These are phyloP conservation scores for Fusarium humuli DNA, from an alignment of 2,329 filamentous ascomycete genomes.

Conservation along the genomic window DNA sequence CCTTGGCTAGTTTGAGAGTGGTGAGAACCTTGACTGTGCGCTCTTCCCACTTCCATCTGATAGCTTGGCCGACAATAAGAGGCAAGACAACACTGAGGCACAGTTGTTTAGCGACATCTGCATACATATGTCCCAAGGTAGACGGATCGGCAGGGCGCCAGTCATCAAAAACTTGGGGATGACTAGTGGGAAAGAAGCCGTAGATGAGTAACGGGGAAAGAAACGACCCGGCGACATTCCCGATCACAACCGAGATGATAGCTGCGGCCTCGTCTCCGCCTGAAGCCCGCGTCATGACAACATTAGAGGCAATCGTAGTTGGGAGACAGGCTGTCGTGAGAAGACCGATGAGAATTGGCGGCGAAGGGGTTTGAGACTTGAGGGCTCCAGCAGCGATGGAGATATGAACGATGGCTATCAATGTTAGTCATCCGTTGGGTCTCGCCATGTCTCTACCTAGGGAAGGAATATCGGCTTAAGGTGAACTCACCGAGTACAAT, in stretches of 20 bases:
- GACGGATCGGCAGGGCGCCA: conserved; percentile 66
- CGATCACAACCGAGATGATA: conserved; percentile 76
- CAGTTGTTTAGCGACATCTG: conserved; percentile 74
- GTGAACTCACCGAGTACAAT: conserved; percentile 64
- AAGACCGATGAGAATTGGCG: conserved; percentile 74
- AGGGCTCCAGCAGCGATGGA: conserved; percentile 60
- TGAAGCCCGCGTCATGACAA: conserved; percentile 77
- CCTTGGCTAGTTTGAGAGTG: conserved; percentile 64
- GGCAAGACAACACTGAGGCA: conserved; percentile 75
- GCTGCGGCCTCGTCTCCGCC: conserved; percentile 75
- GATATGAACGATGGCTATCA: conserved; percentile 59
- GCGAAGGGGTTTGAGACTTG: conserved; percentile 68
- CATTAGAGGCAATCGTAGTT: conserved; percentile 79
- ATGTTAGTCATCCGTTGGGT: conserved; percentile 22
- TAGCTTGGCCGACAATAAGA: conserved; percentile 69
- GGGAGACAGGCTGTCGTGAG: conserved; percentile 75
- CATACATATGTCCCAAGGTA: conserved; percentile 71
- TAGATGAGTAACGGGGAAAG: conserved; percentile 73
- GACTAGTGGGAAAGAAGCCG: conserved; percentile 65
- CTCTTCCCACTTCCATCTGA: conserved; percentile 64
- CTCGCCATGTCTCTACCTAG: not conserved
- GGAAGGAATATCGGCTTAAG: no score
- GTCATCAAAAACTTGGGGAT: conserved; percentile 62
- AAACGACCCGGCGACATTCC: conserved; percentile 76
- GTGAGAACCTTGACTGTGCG: conserved; percentile 65